Conservation (phyloP, 2,329 filamentous ascomycete genomes). For the Emericellopsis cladophorae region DNA sequence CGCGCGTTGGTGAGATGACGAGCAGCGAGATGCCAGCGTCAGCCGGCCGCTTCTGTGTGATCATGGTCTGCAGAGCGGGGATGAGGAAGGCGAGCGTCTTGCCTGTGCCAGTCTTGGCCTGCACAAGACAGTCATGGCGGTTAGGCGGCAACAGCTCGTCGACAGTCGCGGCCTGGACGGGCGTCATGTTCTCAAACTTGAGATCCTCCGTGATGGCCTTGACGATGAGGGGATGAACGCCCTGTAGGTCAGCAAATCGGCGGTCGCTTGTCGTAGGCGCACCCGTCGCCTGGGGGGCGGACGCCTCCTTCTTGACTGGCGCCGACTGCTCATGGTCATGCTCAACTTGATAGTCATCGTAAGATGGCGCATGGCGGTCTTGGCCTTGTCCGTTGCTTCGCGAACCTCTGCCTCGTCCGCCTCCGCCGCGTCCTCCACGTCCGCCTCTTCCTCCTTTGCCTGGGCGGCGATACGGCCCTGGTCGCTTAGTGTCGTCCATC, state of each 20-base stretch:
- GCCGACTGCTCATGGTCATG: no score
- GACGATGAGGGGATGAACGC: slow-evolving; percentile 32
- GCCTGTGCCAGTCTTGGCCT: slow-evolving; percentile 89
- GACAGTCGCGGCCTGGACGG: slow-evolving; percentile 40
- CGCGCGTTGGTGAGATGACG: slow-evolving; percentile 83
- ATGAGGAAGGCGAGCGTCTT: slow-evolving; percentile 95
- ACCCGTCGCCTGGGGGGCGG: no score
- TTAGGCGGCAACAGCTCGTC: slow-evolving; percentile 30
- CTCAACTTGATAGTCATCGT: no score
- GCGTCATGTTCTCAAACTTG: slow-evolving; percentile 39
- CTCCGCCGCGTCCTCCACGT: no score
- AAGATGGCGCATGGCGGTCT: no score
- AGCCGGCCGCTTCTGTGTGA: slow-evolving; percentile 29
- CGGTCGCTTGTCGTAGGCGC: no score
- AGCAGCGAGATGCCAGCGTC: slow-evolving; percentile 66
- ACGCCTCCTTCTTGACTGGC: no score
- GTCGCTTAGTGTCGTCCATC: no score
- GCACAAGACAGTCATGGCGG: slow-evolving; percentile 79
- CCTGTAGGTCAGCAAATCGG: slow-evolving; percentile 1
- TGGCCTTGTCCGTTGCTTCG: no score
- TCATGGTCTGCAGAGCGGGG: slow-evolving; percentile 83
- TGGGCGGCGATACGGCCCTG: no score
- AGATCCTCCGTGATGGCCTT: slow-evolving; percentile 34
- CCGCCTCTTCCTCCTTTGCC: no score
- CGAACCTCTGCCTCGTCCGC: no score